Evolutionary conservation across 495 filamentous ascomycete genomes (phyloP).

Genomic region (Aspergillus cavernicola): DNA sequence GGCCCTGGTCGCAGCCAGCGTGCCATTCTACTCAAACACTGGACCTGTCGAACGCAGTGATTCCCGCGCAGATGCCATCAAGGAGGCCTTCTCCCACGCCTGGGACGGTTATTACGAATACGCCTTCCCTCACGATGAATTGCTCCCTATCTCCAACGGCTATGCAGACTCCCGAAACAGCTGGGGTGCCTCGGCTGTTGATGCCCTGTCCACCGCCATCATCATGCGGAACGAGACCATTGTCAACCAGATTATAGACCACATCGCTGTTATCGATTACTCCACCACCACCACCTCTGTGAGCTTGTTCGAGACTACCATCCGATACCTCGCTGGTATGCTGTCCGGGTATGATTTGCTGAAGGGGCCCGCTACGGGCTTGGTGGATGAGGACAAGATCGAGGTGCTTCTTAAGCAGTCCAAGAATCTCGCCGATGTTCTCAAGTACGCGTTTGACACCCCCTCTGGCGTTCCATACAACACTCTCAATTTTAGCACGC

Average conservation of each 20-base stretch:
- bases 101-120: constrained; percentile 81
- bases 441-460: constrained; percentile 77
- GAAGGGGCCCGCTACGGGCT: constrained; percentile 59
- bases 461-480: constrained; percentile 74
- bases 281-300: constrained; percentile 52
- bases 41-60: not conserved
- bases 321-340: constrained; percentile 79
- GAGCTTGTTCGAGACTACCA: constrained; percentile 87
- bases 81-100: constrained; percentile 68
- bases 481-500: constrained; percentile 55
- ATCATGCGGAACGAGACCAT: constrained; percentile 69
- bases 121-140: constrained; percentile 75
- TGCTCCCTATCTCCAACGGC: constrained; percentile 63
- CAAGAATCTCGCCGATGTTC: constrained; percentile 61
- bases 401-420: constrained; percentile 63
- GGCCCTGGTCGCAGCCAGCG: not conserved
- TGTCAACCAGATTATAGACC: constrained; percentile 65
- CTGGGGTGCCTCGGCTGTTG: constrained; percentile 83
- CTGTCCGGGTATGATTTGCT: constrained; percentile 81
- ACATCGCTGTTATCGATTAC: constrained; percentile 67
- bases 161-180: constrained; percentile 72
- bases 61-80: constrained; percentile 60
- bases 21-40: not conserved
- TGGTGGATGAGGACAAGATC: constrained; percentile 47
- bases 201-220: constrained; percentile 76